Evolutionary conservation across 495 filamentous ascomycete genomes (phyloP).

Genomic region (Letharia columbiana): DNA sequence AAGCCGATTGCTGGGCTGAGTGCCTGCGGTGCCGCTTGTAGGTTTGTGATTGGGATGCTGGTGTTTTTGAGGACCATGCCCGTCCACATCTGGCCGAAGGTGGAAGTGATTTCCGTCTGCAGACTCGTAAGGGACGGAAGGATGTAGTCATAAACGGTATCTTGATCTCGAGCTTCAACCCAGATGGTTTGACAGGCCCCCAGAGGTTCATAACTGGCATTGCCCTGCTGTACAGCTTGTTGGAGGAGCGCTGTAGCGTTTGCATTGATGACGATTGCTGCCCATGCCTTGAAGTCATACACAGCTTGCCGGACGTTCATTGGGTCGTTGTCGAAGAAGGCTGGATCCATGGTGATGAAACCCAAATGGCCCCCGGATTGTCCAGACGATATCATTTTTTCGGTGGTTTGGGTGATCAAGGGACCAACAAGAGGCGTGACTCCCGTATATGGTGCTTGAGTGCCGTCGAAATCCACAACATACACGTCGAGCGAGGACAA

Average conservation of each 20-base stretch:
- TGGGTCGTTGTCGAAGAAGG: slow-evolving; percentile 50
- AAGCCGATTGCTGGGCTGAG: slow-evolving; percentile 58
- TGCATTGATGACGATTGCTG: slow-evolving; percentile 55
- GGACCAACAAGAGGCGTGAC: slow-evolving; percentile 49
- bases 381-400: slow-evolving; percentile 31
- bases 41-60: slow-evolving; percentile 31
- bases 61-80: slow-evolving; percentile 35
- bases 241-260: slow-evolving; percentile 56
- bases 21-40: slow-evolving; percentile 46
- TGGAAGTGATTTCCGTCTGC: slow-evolving; percentile 35
- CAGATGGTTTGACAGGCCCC: slow-evolving; percentile 54
- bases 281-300: slow-evolving; percentile 55
- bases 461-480: slow-evolving; percentile 59
- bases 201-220: slow-evolving; percentile 54
- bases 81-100: slow-evolving; percentile 50
- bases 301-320: slow-evolving; percentile 51
- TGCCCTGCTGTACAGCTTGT: slow-evolving; percentile 46
- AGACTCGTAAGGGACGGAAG: slow-evolving; percentile 41
- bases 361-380: slow-evolving; percentile 35
- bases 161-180: slow-evolving; percentile 51
- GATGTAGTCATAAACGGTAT: slow-evolving; percentile 46
- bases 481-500: slow-evolving; percentile 43
- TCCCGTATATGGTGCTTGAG: slow-evolving; percentile 43
- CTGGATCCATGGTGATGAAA: slow-evolving; percentile 41
- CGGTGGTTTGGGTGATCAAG: slow-evolving; percentile 37